A percentile compares a stretch with the other conserved stretches of the same genome.
Evolutionary conservation across 2,329 filamentous ascomycete species (phyloP).

Genomic region (Penicillium rolfsii): DNA sequence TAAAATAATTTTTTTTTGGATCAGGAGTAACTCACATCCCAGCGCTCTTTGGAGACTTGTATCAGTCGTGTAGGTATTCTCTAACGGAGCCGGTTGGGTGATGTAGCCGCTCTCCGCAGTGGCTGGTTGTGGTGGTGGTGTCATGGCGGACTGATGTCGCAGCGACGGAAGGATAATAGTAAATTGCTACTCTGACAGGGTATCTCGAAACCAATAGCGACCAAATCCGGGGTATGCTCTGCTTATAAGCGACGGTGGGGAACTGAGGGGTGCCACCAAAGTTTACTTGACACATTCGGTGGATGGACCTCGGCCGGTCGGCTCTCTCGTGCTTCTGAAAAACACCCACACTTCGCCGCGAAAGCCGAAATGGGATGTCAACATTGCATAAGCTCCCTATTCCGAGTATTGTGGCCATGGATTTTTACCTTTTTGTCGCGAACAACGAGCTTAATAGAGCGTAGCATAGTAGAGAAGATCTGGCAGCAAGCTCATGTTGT

Average conservation of each 20-base stretch:
- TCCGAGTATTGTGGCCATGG: background rate
- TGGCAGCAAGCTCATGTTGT: background rate
- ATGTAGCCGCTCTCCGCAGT: slow-evolving; percentile 57
- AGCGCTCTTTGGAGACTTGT: slow-evolving; percentile 57
- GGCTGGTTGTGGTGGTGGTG: slow-evolving; percentile 29
- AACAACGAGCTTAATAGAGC: background rate
- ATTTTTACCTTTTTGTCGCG: background rate
- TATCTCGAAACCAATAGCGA: background rate
- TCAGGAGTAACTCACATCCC: slow-evolving; percentile 46
- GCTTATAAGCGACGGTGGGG: background rate
- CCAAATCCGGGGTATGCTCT: slow-evolving; percentile 3
- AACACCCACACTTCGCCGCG: background rate
- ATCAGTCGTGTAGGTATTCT: slow-evolving; percentile 63
- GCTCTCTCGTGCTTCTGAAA: slow-evolving; percentile 21
- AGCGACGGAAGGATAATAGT: background rate
- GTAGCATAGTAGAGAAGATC: background rate
- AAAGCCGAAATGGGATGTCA: slow-evolving; percentile 2
- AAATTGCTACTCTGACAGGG: too few species aligned
- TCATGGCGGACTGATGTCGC: slow-evolving; percentile 11
- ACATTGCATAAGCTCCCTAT: background rate
- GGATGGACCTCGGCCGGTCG: slow-evolving; percentile 25
- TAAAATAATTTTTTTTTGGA: background rate
- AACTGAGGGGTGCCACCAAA: slow-evolving; percentile 6
- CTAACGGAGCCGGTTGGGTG: slow-evolving; percentile 56
- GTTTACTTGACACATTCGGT: slow-evolving; percentile 10